A percentile compares a stretch with the other conserved stretches of the same genome.
phyloP scores from a whole-genome alignment of 306 rosid species.

The Lotus japonicus region DNA sequence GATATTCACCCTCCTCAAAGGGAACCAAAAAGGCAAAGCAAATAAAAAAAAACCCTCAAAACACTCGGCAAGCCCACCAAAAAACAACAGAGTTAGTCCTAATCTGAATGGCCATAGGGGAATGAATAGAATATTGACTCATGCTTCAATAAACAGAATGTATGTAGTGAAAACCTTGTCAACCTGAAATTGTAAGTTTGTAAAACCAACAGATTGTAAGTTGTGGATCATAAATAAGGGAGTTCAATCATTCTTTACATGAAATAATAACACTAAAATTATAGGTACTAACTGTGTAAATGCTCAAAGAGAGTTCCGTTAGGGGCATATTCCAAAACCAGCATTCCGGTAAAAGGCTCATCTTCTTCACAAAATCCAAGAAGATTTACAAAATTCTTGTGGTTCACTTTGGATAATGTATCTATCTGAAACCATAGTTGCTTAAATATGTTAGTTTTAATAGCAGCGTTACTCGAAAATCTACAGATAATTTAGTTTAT shows the following conservation, averaged over 20 bases:
- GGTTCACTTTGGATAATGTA: slow-evolving; percentile 73
- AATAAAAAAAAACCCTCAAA: too few relatives aligned
- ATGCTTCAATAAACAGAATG: neutral
- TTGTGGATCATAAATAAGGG: too few relatives aligned
- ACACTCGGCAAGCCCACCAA: too few relatives aligned
- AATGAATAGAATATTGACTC: neutral
- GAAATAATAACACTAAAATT: neutral
- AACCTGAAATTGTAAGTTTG: neutral
- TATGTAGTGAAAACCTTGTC: slow-evolving; percentile 1
- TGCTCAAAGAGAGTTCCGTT: slow-evolving; percentile 94
- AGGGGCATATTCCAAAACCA: slow-evolving; percentile 94
- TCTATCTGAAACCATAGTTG: slow-evolving; percentile 52
- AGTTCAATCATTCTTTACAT: neutral
- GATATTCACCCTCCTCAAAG: too few relatives aligned
- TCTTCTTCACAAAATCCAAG: slow-evolving; percentile 90
- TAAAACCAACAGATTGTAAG: neutral
- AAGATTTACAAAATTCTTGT: slow-evolving; percentile 90
- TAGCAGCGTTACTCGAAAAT: neutral
- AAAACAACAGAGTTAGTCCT: too few relatives aligned
- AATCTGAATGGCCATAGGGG: too few relatives aligned
- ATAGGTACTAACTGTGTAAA: slow-evolving; percentile 67
- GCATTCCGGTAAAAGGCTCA: slow-evolving; percentile 85
- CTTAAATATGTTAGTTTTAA: slow-evolving; percentile 19
- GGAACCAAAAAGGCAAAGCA: too few relatives aligned
- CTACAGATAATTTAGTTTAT: neutral